A percentile compares a stretch with the other conserved stretches of the same genome.
Evolutionary conservation across 2,329 filamentous ascomycete genomes (phyloP).

Genomic region (Fusarium fracticaudum): DNA sequence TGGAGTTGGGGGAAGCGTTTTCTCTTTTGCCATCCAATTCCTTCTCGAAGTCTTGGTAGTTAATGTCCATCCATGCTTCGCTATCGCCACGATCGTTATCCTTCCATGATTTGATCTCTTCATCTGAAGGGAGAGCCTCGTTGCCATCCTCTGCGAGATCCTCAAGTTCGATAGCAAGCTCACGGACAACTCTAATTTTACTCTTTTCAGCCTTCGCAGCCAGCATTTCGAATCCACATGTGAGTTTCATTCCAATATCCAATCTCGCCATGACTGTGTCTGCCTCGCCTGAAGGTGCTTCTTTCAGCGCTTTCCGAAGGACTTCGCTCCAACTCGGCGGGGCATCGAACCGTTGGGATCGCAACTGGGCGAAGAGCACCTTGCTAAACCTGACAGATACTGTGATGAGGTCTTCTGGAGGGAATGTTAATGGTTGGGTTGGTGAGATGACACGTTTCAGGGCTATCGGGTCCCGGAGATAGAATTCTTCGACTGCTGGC

Average conservation of each 20-base stretch:
- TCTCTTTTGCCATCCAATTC: constrained; percentile 69
- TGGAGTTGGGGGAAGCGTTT: constrained; percentile 49
- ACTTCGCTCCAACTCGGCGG: constrained; percentile 61
- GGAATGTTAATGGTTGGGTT: constrained; percentile 68
- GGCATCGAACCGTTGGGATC: constrained; percentile 82
- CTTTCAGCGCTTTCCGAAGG: constrained; percentile 35
- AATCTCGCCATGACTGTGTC: constrained; percentile 47
- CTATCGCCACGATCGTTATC: constrained; percentile 73
- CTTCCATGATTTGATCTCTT: constrained; percentile 78
- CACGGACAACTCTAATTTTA: constrained; percentile 74
- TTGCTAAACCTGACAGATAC: constrained; percentile 85
- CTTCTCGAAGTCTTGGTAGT: constrained; percentile 86
- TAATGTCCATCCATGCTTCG: constrained; percentile 92
- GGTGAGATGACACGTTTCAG: constrained; percentile 73
- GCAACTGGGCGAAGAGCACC: constrained; percentile 89
- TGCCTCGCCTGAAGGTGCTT: constrained; percentile 13
- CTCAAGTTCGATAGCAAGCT: constrained; percentile 79
- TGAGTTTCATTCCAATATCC: constrained; percentile 87
- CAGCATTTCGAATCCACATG: constrained; percentile 92
- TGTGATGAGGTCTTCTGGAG: constrained; percentile 81
- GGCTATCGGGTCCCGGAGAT: constrained; percentile 83
- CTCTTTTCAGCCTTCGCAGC: constrained; percentile 72
- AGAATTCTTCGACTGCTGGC: constrained; percentile 89
- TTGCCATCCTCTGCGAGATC: constrained; percentile 80
- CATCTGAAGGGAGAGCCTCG: constrained; percentile 71